Base-by-base conservation (phyloP, 179 eudicot genomes). In the Corrigiola litoralis region DNA sequence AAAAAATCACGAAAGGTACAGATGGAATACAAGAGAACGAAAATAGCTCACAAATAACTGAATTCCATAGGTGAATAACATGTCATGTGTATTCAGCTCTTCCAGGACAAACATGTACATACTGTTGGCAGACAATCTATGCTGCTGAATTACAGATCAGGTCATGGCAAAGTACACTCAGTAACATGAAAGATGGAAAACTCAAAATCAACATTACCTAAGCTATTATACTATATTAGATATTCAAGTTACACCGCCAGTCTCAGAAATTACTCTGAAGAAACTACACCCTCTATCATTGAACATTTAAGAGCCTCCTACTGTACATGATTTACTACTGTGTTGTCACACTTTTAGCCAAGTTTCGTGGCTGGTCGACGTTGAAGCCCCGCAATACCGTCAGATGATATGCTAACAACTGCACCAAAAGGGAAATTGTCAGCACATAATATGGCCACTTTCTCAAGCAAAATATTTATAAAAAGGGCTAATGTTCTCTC, bases 291-390 rank as follows among this genome's bases (percentile, higher is more conserved):
- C 53, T 28, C 65, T 61, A n/a, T 16, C 34, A 17, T n/a, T 42
- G 24, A 47, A 50, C 48, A 18, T 29, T 14, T 13, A 6, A 1
- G 34, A 63, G 46, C 31, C 71, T 24, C 57, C 53, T 52, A 33
- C 55, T 49, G 48, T 65, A 72, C 71, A 46, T 13, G 33, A 24
- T 63, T 68, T 38, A 3, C 53, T 74, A 91, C 71, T 91, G 94
- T 6, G 97, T 91, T 13, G 97, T 91, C 64, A 91, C 97, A 34
- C 97, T 91, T 74, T 91, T 91, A 47, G 97, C 97, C 77, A 91
- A 86, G 64, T 91, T 92, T 58, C 96, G 80, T 34, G 96, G 98
- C 79, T 95, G 97, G 72, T 95, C 97, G 55, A 95, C 99, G 67
- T 95, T 91, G 73, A 84, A 76, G 47, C 99, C 99, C 27, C 99